These are phyloP conservation scores for Amphibolis antarctica DNA, from an alignment of 106 monocot genomes.

Conservation along the genomic window DNA sequence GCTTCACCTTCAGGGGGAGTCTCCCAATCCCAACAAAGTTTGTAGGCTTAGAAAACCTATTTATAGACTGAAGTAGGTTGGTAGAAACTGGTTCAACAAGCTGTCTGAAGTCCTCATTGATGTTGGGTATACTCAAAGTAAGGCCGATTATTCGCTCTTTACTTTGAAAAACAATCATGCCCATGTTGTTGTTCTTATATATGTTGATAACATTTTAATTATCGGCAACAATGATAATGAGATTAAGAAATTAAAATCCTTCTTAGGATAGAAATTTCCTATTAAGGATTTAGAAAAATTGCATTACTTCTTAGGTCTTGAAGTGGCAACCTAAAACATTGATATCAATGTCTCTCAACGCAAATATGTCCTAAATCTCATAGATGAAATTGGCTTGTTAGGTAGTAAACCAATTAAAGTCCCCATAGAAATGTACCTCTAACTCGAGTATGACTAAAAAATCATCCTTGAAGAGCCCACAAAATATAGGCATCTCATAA, in stretches of 20 bases:
- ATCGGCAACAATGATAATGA: neutral
- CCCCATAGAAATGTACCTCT: neutral
- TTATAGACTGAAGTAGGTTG: neutral
- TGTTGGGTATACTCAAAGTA: neutral
- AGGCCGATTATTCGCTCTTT: slow-evolving; percentile 1
- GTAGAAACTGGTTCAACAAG: neutral
- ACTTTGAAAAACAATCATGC: neutral
- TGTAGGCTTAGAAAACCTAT: neutral
- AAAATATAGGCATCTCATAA: neutral
- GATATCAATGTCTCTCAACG: neutral
- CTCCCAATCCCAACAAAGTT: neutral
- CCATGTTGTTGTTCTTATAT: neutral
- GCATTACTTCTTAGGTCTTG: neutral
- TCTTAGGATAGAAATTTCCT: neutral
- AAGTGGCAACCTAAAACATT: neutral
- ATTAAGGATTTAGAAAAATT: neutral
- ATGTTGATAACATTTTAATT: slow-evolving; percentile 4
- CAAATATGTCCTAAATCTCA: neutral
- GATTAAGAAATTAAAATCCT: neutral
- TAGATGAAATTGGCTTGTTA: neutral
- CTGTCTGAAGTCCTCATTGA: neutral
- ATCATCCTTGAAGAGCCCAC: neutral
- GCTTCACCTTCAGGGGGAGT: neutral
- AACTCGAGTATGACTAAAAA: too few relatives aligned
- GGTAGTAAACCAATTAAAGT: neutral